Percentiles rank a stretch among this genome's conserved stretches.
Evolutionary conservation across 345 rosid genomes (phyloP).

Genomic region (Lepidium africanum): DNA sequence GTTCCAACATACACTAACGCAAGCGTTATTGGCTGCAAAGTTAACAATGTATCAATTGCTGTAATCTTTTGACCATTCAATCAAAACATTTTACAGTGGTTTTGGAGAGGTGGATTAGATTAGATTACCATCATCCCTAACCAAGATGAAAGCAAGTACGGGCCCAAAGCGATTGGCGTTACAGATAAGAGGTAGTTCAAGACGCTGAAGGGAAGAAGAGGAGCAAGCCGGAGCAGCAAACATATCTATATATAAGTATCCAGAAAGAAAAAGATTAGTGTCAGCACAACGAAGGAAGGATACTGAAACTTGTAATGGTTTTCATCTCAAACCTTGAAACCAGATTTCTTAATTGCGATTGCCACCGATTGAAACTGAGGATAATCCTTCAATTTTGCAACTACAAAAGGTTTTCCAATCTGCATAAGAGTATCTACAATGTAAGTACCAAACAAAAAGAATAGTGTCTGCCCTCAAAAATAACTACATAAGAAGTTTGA

Average conservation of each 20-base stretch:
- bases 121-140: constrained; percentile 89
- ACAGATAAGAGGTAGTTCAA: constrained; percentile 94
- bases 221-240: constrained; percentile 94
- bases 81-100: not conserved
- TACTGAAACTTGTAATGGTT: not conserved
- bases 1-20: constrained; percentile 89
- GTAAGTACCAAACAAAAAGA: not conserved
- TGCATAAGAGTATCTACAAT: constrained; percentile 24
- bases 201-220: constrained; percentile 88
- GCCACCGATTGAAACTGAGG: constrained; percentile 90
- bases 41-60: constrained; percentile 15
- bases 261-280: not conserved
- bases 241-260: constrained; percentile 51
- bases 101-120: not conserved
- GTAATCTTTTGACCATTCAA: not conserved
- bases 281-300: not conserved
- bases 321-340: constrained; percentile 70
- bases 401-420: constrained; percentile 81
- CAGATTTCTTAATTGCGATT: constrained; percentile 76
- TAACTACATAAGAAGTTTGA: not conserved
- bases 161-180: constrained; percentile 72
- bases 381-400: constrained; percentile 85
- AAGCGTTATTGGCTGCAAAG: constrained; percentile 82
- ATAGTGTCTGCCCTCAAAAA: not conserved
- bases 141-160: constrained; percentile 96